phyloP scores from a whole-genome alignment of 2,329 filamentous ascomycete genomes.

The Chaetomiaceae sp. region DNA sequence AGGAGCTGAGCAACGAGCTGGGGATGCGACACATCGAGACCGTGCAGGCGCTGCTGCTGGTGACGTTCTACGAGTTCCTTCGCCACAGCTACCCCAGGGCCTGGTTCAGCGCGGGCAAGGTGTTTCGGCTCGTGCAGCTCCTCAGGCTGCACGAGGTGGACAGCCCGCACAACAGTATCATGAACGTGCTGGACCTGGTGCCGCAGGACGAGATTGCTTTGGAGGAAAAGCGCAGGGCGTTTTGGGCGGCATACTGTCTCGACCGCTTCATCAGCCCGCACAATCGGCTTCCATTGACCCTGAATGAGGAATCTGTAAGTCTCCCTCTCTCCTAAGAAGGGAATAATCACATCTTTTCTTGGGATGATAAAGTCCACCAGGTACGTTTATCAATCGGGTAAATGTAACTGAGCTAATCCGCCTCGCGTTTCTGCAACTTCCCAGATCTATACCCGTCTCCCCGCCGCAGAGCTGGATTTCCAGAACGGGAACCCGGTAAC shows the following conservation, averaged over 20 bases:
- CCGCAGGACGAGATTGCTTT: too few relatives aligned
- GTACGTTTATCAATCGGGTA: too few relatives aligned
- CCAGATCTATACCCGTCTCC: conserved; percentile 1
- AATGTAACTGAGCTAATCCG: too few relatives aligned
- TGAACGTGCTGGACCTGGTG: too few relatives aligned
- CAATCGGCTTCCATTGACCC: conserved; percentile 1
- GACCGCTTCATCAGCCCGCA: conserved; percentile 1
- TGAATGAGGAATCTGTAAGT: too few relatives aligned
- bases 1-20: neutral
- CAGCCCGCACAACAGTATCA: too few relatives aligned
- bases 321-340: too few relatives aligned
- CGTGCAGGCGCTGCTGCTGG: conserved; percentile 3
- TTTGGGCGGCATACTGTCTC: conserved; percentile 2
- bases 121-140: conserved; percentile 4
- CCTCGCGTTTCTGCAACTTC: too few relatives aligned
- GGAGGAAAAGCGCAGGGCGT: conserved; percentile 2
- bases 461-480: conserved; percentile 2
- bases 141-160: neutral
- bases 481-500: neutral
- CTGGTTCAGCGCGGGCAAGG: neutral
- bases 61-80: conserved; percentile 6
- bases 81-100: neutral
- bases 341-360: too few relatives aligned
- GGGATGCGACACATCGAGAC: neutral
- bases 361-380: too few relatives aligned